Conservation (phyloP, 2,329 filamentous ascomycete species). For the Cryphonectria carpinicola region DNA sequence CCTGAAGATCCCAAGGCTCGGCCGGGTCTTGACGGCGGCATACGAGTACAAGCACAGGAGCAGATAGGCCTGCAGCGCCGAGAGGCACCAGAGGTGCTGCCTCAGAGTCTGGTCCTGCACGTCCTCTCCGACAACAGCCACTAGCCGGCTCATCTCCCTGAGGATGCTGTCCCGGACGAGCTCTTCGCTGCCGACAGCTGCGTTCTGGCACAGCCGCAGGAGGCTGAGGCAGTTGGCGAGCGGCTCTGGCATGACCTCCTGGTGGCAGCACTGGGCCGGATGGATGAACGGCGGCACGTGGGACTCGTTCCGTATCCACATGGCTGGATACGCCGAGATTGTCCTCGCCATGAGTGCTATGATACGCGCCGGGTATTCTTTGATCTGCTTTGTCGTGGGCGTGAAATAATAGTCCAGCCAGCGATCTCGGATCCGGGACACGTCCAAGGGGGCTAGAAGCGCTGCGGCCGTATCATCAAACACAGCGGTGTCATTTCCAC, state of each 20-base stretch:
- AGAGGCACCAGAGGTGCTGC: conserved; percentile 42
- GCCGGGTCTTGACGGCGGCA: conserved; percentile 41
- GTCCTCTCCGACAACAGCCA: conserved; percentile 28
- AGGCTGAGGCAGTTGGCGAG: conserved; percentile 48
- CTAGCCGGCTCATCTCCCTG: conserved; percentile 47
- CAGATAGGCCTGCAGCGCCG: conserved; percentile 56
- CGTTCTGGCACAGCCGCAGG: conserved; percentile 44
- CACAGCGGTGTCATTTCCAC: background rate
- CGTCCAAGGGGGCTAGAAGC: conserved; percentile 6
- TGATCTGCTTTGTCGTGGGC: conserved; percentile 5
- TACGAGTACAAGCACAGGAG: conserved; percentile 54
- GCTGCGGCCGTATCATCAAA: conserved; percentile 3
- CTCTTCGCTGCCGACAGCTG: conserved; percentile 39
- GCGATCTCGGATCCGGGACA: conserved; percentile 2
- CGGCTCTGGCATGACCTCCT: conserved; percentile 30
- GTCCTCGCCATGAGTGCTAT: background rate
- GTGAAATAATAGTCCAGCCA: conserved; percentile 10
- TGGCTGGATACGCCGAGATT: background rate
- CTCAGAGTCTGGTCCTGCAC: conserved; percentile 32
- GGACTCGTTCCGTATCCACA: conserved; percentile 1
- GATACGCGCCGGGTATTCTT: background rate
- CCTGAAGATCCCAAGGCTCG: background rate
- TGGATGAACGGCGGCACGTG: background rate
- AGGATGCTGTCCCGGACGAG: conserved; percentile 41
- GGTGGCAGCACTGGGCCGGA: background rate